A percentile compares a stretch with the other conserved stretches of the same genome.
These are phyloP conservation scores for Hansfordia pulvinata DNA, from an alignment of 2,329 filamentous ascomycete genomes.

Conservation along the genomic window DNA sequence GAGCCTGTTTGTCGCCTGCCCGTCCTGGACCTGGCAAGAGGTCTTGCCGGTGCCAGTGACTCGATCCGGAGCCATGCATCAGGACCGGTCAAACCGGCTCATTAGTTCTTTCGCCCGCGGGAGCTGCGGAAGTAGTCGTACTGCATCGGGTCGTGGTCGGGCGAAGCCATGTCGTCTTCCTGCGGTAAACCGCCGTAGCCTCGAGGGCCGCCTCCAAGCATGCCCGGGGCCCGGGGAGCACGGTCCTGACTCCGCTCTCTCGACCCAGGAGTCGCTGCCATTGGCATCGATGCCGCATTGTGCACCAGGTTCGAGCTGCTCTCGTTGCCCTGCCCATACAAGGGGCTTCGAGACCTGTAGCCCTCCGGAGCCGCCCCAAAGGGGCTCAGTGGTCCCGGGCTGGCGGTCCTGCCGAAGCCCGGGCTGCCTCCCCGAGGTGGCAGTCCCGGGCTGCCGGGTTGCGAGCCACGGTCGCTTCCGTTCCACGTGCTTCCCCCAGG, in stretches of 20 bases:
- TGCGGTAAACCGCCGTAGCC: conserved; percentile 49
- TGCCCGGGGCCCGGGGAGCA: conserved; percentile 22
- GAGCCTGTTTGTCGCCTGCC: too few relatives aligned
- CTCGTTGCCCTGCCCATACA: conserved; percentile 37
- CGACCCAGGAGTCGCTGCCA: conserved; percentile 18
- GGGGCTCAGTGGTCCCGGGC: conserved; percentile 12
- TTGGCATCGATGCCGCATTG: conserved; percentile 37
- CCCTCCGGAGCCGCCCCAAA: conserved; percentile 12
- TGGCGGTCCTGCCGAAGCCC: conserved; percentile 12
- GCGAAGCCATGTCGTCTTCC: conserved; percentile 25
- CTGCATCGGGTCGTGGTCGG: conserved; percentile 27
- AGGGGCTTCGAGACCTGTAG: conserved; percentile 26
- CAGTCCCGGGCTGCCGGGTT: conserved; percentile 36
- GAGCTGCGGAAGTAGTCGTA: conserved; percentile 42
- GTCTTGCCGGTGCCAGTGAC: too few relatives aligned
- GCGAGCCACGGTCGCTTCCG: conserved; percentile 27
- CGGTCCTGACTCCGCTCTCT: conserved; percentile 20
- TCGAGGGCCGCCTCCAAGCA: conserved; percentile 41
- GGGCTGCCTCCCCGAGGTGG: too few relatives aligned
- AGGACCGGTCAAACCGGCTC: too few relatives aligned
- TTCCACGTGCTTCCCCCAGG: conserved; percentile 39
- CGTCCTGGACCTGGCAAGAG: too few relatives aligned
- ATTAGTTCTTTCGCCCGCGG: too few relatives aligned
- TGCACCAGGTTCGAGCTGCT: conserved; percentile 38
- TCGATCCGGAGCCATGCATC: too few relatives aligned